A percentile compares a stretch with the other conserved stretches of the same genome.
Conservation (phyloP, 805 yeast species). For the Blastobotrys americana region DNA sequence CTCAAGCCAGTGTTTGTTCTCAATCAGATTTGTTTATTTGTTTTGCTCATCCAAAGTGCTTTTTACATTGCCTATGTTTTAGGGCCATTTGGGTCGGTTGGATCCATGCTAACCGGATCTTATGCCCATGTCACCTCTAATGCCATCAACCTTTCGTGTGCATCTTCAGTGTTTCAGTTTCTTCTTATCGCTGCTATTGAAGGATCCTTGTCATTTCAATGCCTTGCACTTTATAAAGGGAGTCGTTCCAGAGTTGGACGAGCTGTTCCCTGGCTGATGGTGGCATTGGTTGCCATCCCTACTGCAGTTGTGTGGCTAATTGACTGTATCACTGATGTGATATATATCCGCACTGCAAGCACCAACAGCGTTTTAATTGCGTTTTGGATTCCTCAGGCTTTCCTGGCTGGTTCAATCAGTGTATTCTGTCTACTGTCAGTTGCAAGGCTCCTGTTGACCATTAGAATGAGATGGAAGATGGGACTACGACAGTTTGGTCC, state of each 20-base stretch:
- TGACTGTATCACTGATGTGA: conserved; percentile 30
- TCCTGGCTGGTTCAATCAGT: conserved; percentile 64
- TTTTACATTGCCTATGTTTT: conserved; percentile 49
- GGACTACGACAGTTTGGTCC: conserved; percentile 81
- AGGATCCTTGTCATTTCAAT: conserved; percentile 62
- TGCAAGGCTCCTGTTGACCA: conserved; percentile 60
- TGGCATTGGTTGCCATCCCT: conserved; percentile 45
- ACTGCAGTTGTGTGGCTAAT: conserved; percentile 56
- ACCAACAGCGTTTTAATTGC: neutral
- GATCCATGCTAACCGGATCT: conserved; percentile 43
- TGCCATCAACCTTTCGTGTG: conserved; percentile 47
- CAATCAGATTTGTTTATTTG: conserved; percentile 53
- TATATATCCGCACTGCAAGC: neutral
- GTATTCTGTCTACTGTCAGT: conserved; percentile 54
- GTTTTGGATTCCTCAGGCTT: conserved; percentile 32
- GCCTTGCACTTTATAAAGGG: conserved; percentile 53
- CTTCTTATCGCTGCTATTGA: conserved; percentile 57
- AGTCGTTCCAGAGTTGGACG: conserved; percentile 29
- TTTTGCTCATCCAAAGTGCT: conserved; percentile 53
- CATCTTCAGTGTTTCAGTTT: conserved; percentile 53
- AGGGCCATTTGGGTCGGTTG: conserved; percentile 45
- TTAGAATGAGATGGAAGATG: conserved; percentile 61
- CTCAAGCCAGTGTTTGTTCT: conserved; percentile 66
- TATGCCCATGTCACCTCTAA: conserved; percentile 32
- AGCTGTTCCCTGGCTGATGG: conserved; percentile 39